phyloP scores from a whole-genome alignment of 202 grass and related monocot species.

The Hordeum pubiflorum region DNA sequence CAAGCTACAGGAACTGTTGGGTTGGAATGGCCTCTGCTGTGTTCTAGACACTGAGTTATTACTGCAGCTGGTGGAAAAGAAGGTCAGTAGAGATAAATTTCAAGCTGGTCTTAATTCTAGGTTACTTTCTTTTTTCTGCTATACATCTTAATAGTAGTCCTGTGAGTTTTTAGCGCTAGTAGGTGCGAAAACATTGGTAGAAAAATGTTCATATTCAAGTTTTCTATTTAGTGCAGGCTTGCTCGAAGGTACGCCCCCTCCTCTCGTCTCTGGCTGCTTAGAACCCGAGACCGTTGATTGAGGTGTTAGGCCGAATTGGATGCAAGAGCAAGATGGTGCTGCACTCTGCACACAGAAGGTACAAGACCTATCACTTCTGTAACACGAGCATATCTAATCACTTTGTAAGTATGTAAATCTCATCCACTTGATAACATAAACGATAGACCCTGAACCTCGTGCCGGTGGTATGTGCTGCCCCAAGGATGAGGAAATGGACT shows the following conservation, averaged over 20 bases:
- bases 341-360: neutral
- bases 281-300: neutral
- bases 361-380: neutral
- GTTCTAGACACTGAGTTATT: neutral
- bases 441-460: neutral
- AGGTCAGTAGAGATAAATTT: constrained; percentile 14
- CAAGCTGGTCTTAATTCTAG: neutral
- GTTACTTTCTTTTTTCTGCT: neutral
- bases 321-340: neutral
- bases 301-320: neutral
- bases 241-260: neutral
- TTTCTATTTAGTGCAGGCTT: neutral
- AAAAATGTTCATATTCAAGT: neutral
- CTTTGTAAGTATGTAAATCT: constrained; percentile 7
- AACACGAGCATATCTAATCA: neutral
- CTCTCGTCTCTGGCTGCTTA: neutral
- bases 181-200: neutral
- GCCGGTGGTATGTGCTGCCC: neutral
- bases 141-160: neutral
- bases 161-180: neutral
- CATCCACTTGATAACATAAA: neutral
- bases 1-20: neutral
- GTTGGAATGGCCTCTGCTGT: constrained; percentile 20
- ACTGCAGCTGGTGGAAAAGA: constrained; percentile 7
- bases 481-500: constrained; percentile 6